Conservation (phyloP, 202 grass and related monocot genomes). For the Musa balbisiana region DNA sequence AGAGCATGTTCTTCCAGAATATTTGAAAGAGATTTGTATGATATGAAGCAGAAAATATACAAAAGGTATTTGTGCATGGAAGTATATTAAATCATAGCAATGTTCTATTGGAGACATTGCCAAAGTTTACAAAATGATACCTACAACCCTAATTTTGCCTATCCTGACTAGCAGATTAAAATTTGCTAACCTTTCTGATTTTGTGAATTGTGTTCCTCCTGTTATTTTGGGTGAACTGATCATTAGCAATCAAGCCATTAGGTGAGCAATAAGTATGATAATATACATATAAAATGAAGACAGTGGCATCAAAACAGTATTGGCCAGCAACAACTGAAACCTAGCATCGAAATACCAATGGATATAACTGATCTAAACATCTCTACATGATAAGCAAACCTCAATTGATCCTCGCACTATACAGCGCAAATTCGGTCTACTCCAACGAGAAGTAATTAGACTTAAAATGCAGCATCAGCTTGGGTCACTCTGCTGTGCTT, state of each 20-base stretch:
- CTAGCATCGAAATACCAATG: neutral
- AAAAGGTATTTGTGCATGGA: no score
- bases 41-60: no score
- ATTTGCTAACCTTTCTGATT: no score
- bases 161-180: no score
- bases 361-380: neutral
- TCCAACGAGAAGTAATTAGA: neutral
- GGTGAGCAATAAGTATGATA: neutral
- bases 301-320: neutral
- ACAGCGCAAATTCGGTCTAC: neutral
- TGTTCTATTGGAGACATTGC: no score
- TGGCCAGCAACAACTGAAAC: neutral
- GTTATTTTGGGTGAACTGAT: no score
- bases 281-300: neutral
- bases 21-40: no score
- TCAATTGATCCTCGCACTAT: neutral
- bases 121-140: no score
- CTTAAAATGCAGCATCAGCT: constrained; percentile 38
- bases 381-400: neutral
- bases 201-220: no score
- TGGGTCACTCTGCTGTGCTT: constrained; percentile 3
- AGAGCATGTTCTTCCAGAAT: no score
- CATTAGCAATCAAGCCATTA: neutral
- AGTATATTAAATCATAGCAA: no score
- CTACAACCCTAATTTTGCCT: no score